These are phyloP conservation scores for Pythium dissotocum DNA, from an alignment of 352 stramenopile species.

Conservation along the genomic window DNA sequence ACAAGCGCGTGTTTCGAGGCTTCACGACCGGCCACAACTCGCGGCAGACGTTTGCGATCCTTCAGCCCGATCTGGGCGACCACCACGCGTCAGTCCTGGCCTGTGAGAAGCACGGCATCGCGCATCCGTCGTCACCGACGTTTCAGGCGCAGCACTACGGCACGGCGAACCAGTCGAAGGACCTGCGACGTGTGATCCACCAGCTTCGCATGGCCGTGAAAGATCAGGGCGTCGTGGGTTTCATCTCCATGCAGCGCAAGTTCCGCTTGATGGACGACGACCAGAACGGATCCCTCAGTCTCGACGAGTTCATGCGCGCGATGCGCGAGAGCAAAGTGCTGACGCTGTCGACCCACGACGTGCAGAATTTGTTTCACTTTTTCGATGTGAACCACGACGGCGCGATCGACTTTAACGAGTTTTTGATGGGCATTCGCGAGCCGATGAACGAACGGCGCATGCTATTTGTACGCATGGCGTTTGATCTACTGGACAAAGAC, in stretches of 20 bases:
- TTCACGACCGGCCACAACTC: slow-evolving; percentile 45
- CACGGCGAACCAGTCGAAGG: slow-evolving; percentile 52
- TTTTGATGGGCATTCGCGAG: slow-evolving; percentile 79
- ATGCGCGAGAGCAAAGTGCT: slow-evolving; percentile 64
- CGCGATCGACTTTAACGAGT: slow-evolving; percentile 82
- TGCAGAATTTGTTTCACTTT: slow-evolving; percentile 72
- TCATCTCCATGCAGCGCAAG: slow-evolving; percentile 74
- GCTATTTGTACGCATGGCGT: slow-evolving; percentile 84
- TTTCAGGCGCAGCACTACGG: slow-evolving; percentile 6
- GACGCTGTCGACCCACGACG: slow-evolving; percentile 43
- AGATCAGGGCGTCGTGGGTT: slow-evolving; percentile 62
- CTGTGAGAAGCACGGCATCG: slow-evolving; percentile 25
- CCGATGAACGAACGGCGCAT: slow-evolving; percentile 80
- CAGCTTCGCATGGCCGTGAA: slow-evolving; percentile 56
- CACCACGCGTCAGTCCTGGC: slow-evolving; percentile 31
- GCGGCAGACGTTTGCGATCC: slow-evolving; percentile 55
- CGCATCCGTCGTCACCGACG: slow-evolving; percentile 14
- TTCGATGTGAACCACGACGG: slow-evolving; percentile 89
- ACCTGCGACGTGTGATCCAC: slow-evolving; percentile 57
- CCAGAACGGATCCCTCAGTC: slow-evolving; percentile 55
- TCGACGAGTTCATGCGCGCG: slow-evolving; percentile 76
- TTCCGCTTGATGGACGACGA: slow-evolving; percentile 82
- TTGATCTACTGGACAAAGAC: slow-evolving; percentile 84
- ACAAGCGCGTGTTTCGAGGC: slow-evolving; percentile 32
- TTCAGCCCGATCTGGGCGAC: slow-evolving; percentile 60